Conservation (phyloP, 1,284 basidiomycete genomes). For the Neonothopanus nambi region DNA sequence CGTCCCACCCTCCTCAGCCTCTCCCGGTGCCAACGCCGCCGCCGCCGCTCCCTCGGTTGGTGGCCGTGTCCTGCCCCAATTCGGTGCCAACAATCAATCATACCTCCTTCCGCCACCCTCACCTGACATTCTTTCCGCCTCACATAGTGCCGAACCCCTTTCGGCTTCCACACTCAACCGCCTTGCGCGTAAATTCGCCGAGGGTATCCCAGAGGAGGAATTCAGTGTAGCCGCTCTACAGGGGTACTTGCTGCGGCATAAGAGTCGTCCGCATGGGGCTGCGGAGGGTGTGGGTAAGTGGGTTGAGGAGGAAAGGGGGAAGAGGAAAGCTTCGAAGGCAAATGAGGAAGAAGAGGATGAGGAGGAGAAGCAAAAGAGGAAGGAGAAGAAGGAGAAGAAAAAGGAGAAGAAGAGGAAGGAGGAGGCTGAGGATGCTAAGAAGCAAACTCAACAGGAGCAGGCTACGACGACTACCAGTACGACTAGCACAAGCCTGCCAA, state of each 20-base stretch:
- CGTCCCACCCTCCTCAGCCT: slow-evolving; percentile 2
- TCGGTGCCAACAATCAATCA: slow-evolving; percentile 57
- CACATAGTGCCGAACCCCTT: slow-evolving; percentile 56
- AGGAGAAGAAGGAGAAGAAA: slow-evolving; percentile 45
- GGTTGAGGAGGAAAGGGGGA: slow-evolving; percentile 71
- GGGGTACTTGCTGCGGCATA: slow-evolving; percentile 81
- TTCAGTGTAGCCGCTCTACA: slow-evolving; percentile 86
- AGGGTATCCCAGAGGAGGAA: slow-evolving; percentile 74
- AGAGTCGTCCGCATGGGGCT: slow-evolving; percentile 72
- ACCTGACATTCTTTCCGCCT: slow-evolving; percentile 49
- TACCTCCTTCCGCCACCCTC: slow-evolving; percentile 48
- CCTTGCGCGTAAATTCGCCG: slow-evolving; percentile 74
- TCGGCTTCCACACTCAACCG: slow-evolving; percentile 58
- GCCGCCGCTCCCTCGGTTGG: slow-evolving; percentile 14
- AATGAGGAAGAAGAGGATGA: slow-evolving; percentile 49
- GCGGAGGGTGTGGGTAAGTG: slow-evolving; percentile 64
- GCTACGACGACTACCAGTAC: neutral
- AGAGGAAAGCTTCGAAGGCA: slow-evolving; percentile 61
- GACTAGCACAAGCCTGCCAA: too few species aligned
- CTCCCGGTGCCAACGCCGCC: slow-evolving; percentile 6
- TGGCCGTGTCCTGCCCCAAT: slow-evolving; percentile 19
- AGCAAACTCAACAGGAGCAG: neutral
- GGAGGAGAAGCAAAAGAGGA: slow-evolving; percentile 44
- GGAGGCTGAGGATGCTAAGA: slow-evolving; percentile 26
- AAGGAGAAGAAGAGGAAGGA: slow-evolving; percentile 35